Conservation (phyloP, 139 green algal genomes). For the Picochlorum sp. region DNA sequence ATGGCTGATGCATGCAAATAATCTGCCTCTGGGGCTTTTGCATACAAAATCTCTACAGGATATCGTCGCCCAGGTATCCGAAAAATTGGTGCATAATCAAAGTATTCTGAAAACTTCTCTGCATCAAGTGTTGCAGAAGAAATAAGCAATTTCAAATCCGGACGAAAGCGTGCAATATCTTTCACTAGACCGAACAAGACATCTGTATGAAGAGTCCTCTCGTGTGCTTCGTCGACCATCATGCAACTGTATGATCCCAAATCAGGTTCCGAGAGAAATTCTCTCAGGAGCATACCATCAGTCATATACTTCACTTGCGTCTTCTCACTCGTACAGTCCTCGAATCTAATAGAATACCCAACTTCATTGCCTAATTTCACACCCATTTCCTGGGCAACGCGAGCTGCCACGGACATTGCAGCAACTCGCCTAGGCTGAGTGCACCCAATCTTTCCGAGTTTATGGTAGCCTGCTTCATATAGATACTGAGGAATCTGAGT, state of each 20-base stretch:
- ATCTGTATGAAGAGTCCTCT: slow-evolving; percentile 94
- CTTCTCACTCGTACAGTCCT: slow-evolving; percentile 95
- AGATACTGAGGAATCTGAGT: slow-evolving; percentile 97
- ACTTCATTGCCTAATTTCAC: slow-evolving; percentile 89
- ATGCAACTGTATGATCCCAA: slow-evolving; percentile 83
- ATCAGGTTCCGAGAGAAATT: slow-evolving; percentile 95
- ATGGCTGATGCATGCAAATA: slow-evolving; percentile 84
- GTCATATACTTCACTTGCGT: slow-evolving; percentile 99
- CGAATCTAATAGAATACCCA: slow-evolving; percentile 97
- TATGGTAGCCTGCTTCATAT: slow-evolving; percentile 89
- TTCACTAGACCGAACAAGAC: slow-evolving; percentile 96
- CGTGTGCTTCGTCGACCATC: slow-evolving; percentile 97
- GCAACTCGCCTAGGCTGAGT: slow-evolving; percentile 91
- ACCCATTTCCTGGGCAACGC: slow-evolving; percentile 87
- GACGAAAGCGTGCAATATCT: slow-evolving; percentile 66
- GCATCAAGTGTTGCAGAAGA: slow-evolving; percentile 83
- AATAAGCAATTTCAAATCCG: slow-evolving; percentile 96
- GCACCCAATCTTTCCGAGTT: slow-evolving; percentile 74
- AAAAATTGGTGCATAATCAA: slow-evolving; percentile 95
- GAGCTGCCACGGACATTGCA: slow-evolving; percentile 90
- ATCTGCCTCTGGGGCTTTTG: slow-evolving; percentile 87
- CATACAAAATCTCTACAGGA: slow-evolving; percentile 97
- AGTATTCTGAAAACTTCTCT: slow-evolving; percentile 92
- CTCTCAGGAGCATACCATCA: slow-evolving; percentile 95
- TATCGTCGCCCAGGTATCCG: slow-evolving; percentile 79